Evolutionary conservation across 495 filamentous ascomycete genomes (phyloP).

Genomic region (Xylaria sp.): DNA sequence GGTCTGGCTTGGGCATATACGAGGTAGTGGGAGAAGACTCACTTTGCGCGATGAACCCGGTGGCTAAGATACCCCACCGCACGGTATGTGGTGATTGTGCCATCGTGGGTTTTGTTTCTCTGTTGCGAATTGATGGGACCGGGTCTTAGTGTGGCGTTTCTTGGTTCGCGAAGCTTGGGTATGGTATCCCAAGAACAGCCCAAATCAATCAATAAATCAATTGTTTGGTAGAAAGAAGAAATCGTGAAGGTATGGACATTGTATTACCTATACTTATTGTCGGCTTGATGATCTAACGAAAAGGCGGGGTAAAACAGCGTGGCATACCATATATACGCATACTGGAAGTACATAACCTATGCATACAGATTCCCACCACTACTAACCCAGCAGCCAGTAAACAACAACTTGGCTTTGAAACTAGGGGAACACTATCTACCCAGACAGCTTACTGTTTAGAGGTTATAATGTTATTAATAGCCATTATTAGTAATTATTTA

Average conservation of each 20-base stretch:
- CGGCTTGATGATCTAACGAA: conserved; percentile 3
- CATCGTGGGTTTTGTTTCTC: conserved; percentile 41
- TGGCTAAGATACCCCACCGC: conserved; percentile 85
- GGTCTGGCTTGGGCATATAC: no score
- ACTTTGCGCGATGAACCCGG: conserved; percentile 80
- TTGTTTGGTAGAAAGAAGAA: not conserved
- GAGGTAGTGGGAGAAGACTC: conserved; percentile 34
- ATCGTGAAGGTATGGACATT: not conserved
- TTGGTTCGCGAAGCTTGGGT: not conserved
- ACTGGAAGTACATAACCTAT: no score
- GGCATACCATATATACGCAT: not conserved
- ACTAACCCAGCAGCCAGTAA: not conserved
- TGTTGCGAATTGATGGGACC: not conserved
- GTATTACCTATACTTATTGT: no score
- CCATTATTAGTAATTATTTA: conserved; percentile 1
- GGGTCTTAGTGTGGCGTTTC: not conserved
- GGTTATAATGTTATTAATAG: not conserved
- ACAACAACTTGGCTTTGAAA: not conserved
- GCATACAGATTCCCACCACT: not conserved
- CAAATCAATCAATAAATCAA: not conserved
- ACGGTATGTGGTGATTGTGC: conserved; percentile 63
- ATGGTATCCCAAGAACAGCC: not conserved
- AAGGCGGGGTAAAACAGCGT: conserved; percentile 23
- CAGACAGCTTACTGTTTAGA: conserved; percentile 23
- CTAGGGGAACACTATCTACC: not conserved